Percentiles rank a stretch among this genome's conserved stretches.
Evolutionary conservation across 345 rosid species (phyloP).

Genomic region (Eucalyptus regnans): DNA sequence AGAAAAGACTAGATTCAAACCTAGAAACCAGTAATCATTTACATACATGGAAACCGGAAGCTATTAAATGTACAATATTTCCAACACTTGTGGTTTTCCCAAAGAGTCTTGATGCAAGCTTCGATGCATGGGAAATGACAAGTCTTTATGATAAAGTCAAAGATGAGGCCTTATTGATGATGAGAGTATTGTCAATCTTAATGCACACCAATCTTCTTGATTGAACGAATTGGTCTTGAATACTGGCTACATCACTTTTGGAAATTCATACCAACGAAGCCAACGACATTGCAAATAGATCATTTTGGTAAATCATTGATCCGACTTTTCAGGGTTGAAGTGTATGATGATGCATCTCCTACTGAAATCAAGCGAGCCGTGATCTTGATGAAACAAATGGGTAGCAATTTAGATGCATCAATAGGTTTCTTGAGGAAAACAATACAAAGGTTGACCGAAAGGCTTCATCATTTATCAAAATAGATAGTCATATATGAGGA

Average conservation of each 20-base stretch:
- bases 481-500: background rate
- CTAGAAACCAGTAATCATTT: too few species aligned
- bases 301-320: background rate
- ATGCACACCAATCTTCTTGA: too few species aligned
- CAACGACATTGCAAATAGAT: background rate
- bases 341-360: background rate
- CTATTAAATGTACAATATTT: too few species aligned
- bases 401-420: background rate
- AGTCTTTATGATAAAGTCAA: too few species aligned
- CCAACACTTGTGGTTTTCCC: too few species aligned
- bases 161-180: too few species aligned
- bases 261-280: fast-evolving
- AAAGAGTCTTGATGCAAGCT: too few species aligned
- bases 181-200: too few species aligned
- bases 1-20: too few species aligned
- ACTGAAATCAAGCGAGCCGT: background rate
- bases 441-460: background rate
- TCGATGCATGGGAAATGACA: too few species aligned
- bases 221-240: too few species aligned
- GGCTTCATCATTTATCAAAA: background rate
- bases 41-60: too few species aligned
- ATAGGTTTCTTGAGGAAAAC: background rate
- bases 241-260: background rate
- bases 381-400: background rate
- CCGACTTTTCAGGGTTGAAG: background rate